Base-by-base conservation (phyloP, 768 basidiomycete genomes). In the Favolaschia claudopus region DNA sequence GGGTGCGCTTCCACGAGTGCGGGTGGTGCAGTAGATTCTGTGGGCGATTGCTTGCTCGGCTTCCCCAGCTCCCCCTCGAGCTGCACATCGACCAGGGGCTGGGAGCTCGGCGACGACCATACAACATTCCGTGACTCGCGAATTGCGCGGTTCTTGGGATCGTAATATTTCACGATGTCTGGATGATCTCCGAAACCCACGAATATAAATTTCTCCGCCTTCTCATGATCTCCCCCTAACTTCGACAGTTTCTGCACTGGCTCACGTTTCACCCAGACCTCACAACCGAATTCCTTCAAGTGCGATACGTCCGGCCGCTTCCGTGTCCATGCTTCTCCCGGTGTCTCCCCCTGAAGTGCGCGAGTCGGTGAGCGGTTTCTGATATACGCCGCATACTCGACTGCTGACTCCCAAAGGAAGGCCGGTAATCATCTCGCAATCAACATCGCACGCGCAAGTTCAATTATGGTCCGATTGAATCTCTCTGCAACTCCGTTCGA, bases 401-500 rank as follows among this genome's bases (percentile, higher is more conserved):
- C 33, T 0, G 68, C 71, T 32, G 67, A 60, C 5, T 64, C 58
- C 69, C 74, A 73, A 31, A 69, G 59, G 14, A 42, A 63, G 10
- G 55, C 47, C 27, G 44, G 1, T 2, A 76, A 29, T 10, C 67
- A 62, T 5, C 55, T 25, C 9, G 55, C 69, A 32, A 74, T 65
- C 2, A 80, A 5, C 76, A 81, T 80, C 0, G 74, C 65, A 0
- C 63, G 25, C 1, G 60, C 68, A 2, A 77, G 37, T 40, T 78
- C 70, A 0, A 76, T 22, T 0, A 76, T 32, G 0, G 73, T 79
- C 4, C 65, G 29, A 46, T 80, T 80, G n/a, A 70, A 69, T 0
- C 70, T 43, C 33, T 84, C 78, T 0, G 79, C 79, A 0, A 80
- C 64, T 0, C 80, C 74, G 55, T 80, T 80, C 25, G 79, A 75